These are phyloP conservation scores for Colletotrichum liaoningense DNA, from an alignment of 2,329 filamentous ascomycete species.

Conservation along the genomic window DNA sequence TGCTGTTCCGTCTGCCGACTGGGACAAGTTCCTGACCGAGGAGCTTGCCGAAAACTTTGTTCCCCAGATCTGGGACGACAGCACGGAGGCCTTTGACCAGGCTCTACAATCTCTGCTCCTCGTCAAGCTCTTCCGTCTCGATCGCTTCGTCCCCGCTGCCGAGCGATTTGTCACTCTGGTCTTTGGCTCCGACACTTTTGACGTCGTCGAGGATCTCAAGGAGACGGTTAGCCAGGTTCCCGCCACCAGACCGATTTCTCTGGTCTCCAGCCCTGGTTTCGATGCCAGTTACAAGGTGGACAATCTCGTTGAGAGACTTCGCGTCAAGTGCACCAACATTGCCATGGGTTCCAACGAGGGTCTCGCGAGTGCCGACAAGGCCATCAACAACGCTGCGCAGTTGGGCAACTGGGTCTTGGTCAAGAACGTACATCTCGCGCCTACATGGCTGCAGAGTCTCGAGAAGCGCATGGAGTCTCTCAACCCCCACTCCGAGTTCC, in stretches of 20 bases:
- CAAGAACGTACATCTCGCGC: slow-evolving; percentile 98
- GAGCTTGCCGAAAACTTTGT: slow-evolving; percentile 89
- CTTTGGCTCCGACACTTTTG: slow-evolving; percentile 85
- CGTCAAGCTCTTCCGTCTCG: slow-evolving; percentile 94
- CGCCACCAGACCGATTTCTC: slow-evolving; percentile 85
- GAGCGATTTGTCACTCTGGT: slow-evolving; percentile 90
- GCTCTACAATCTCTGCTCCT: slow-evolving; percentile 86
- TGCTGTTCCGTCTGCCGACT: slow-evolving; percentile 69
- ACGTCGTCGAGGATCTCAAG: slow-evolving; percentile 86
- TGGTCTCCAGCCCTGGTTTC: slow-evolving; percentile 95
- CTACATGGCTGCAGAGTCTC: slow-evolving; percentile 95
- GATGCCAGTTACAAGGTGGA: slow-evolving; percentile 99
- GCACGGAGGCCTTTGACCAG: slow-evolving; percentile 75
- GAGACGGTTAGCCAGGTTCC: slow-evolving; percentile 87
- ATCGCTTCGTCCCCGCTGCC: slow-evolving; percentile 92
- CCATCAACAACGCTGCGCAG: slow-evolving; percentile 91
- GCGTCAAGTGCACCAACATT: slow-evolving; percentile 91
- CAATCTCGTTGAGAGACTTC: slow-evolving; percentile 86
- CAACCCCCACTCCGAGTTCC: slow-evolving; percentile 92
- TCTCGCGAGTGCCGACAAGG: slow-evolving; percentile 91
- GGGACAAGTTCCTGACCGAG: slow-evolving; percentile 86
- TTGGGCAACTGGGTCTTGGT: slow-evolving; percentile 95
- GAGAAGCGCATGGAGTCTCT: slow-evolving; percentile 97
- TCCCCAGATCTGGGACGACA: slow-evolving; percentile 79
- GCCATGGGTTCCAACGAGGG: slow-evolving; percentile 99